These are phyloP conservation scores for Tulasnella sp. DNA, from an alignment of 768 basidiomycete genomes.

Conservation along the genomic window DNA sequence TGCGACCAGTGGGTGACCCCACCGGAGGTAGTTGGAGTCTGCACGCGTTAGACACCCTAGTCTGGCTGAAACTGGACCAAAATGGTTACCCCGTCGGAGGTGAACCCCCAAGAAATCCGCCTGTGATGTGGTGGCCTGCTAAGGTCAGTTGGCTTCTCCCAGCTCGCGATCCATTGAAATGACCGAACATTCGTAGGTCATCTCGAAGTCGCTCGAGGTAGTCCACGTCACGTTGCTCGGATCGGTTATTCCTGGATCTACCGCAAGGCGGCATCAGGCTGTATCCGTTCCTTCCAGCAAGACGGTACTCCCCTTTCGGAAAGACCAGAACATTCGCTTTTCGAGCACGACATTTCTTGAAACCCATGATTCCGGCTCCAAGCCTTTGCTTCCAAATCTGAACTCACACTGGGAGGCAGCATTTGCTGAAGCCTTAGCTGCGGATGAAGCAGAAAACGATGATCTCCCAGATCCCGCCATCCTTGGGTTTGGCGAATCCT, in stretches of 20 bases:
- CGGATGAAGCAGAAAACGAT: slow-evolving; percentile 5
- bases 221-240: not conserved
- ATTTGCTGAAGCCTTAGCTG: not conserved
- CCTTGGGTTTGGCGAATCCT: not conserved
- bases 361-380: not conserved
- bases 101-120: no score
- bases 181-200: no score
- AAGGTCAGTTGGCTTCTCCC: not conserved
- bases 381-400: not conserved
- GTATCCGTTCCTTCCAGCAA: not conserved
- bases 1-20: no score
- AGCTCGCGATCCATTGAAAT: no score
- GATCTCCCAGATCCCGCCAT: slow-evolving; percentile 5
- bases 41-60: no score
- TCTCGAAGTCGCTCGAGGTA: no score
- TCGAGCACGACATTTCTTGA: not conserved
- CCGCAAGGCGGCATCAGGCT: not conserved
- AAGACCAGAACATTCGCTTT: not conserved
- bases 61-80: no score
- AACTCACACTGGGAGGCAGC: not conserved
- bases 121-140: not conserved
- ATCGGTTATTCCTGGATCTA: not conserved
- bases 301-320: not conserved
- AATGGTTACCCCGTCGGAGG: no score
- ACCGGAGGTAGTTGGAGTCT: no score